phyloP scores from a whole-genome alignment of 1,284 basidiomycete genomes.

The Testicularia cyperi region DNA sequence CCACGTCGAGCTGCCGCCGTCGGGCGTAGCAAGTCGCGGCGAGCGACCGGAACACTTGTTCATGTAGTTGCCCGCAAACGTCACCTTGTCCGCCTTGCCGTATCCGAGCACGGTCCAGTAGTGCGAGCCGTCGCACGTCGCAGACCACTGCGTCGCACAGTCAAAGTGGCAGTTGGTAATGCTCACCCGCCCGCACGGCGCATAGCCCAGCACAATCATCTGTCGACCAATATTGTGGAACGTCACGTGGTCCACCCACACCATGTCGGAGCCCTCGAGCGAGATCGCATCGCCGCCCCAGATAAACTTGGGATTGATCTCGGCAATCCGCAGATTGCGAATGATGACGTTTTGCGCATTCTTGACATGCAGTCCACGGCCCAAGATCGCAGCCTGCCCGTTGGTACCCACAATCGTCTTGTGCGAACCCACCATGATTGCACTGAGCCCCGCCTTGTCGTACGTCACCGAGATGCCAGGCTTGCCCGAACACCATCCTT shows the following conservation, averaged over 20 bases:
- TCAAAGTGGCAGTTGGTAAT: constrained; percentile 33
- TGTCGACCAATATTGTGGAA: constrained; percentile 30
- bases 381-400: constrained; percentile 56
- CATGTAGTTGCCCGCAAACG: constrained; percentile 24
- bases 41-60: constrained; percentile 32
- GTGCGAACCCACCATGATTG: constrained; percentile 8
- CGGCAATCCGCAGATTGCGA: constrained; percentile 57
- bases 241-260: constrained; percentile 52
- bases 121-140: constrained; percentile 28
- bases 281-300: constrained; percentile 52
- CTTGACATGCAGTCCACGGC: constrained; percentile 35
- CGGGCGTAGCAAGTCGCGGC: constrained; percentile 20
- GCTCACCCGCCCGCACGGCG: constrained; percentile 8
- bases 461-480: constrained; percentile 16
- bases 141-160: constrained; percentile 23
- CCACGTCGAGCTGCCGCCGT: constrained; percentile 19
- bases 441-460: constrained; percentile 40
- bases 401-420: constrained; percentile 27
- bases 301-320: constrained; percentile 22
- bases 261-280: constrained; percentile 24
- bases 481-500: constrained; percentile 56
- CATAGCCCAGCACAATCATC: constrained; percentile 27
- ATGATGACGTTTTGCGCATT: constrained; percentile 58
- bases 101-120: constrained; percentile 38
- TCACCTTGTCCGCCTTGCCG: constrained; percentile 24